Conservation (phyloP, 1,284 basidiomycete species). For the Stygiomarasmius scandens region DNA sequence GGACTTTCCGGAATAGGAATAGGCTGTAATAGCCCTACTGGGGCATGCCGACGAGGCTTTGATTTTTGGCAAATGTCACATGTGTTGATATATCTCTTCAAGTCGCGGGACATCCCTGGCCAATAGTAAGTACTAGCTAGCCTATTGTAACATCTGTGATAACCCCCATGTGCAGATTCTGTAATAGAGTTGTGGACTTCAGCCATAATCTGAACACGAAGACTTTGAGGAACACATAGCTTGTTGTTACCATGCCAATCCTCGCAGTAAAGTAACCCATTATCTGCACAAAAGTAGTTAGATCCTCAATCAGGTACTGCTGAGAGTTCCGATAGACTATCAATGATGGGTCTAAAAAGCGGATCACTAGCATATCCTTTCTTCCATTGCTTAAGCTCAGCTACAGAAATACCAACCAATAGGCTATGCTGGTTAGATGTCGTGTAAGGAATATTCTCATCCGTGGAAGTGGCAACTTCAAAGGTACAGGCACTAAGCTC, state of each 20-base stretch:
- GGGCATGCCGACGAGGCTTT: conserved; percentile 27
- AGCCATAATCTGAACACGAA: conserved; percentile 21
- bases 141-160: conserved; percentile 24
- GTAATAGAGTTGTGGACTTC: conserved; percentile 27
- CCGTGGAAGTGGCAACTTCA: not conserved
- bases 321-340: not conserved
- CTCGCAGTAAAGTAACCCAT: conserved; percentile 27
- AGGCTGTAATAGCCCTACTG: conserved; percentile 8
- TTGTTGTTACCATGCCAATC: conserved; percentile 22
- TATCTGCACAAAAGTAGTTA: conserved; percentile 20
- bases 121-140: conserved; percentile 28
- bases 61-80: no score
- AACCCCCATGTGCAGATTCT: conserved; percentile 34
- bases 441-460: not conserved
- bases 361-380: not conserved
- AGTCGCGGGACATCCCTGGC: conserved; percentile 24
- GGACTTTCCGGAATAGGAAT: conserved; percentile 5
- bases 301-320: no score
- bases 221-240: conserved; percentile 25
- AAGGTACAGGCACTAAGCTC: no score
- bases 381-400: not conserved
- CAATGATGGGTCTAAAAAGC: not conserved
- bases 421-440: not conserved
- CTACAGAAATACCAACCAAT: not conserved
- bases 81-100: conserved; percentile 24